Percentiles rank a stretch among this genome's conserved stretches.
Evolutionary conservation across 2,329 filamentous ascomycete species (phyloP).

Genomic region (Colletotrichum falcatum): DNA sequence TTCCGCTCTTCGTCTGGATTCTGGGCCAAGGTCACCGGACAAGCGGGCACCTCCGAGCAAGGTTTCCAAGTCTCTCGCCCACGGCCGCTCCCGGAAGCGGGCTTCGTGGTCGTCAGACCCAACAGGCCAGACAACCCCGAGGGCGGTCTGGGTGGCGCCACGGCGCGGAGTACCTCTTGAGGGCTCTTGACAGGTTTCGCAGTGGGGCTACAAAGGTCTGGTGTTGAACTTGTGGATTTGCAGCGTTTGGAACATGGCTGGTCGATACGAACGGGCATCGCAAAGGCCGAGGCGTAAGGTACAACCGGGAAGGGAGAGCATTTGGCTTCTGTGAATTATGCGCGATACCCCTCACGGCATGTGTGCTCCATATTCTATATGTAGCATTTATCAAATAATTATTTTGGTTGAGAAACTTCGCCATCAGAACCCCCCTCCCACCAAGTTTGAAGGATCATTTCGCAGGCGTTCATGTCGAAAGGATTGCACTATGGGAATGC

Average conservation of each 20-base stretch:
- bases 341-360: too few relatives aligned
- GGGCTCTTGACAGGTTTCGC: neutral
- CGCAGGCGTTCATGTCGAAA: too few relatives aligned
- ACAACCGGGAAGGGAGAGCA: neutral
- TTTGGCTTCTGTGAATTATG: neutral
- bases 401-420: neutral
- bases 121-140: conserved; percentile 15
- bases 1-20: conserved; percentile 26
- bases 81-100: conserved; percentile 2
- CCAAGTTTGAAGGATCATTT: neutral
- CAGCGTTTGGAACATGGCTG: neutral
- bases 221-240: neutral
- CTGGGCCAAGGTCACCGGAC: conserved; percentile 30
- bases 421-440: neutral
- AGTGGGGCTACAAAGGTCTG: too few relatives aligned
- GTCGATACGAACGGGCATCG: too few relatives aligned
- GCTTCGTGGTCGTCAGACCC: conserved; percentile 28
- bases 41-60: conserved; percentile 2
- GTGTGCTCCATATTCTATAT: neutral
- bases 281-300: neutral
- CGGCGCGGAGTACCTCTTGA: too few relatives aligned
- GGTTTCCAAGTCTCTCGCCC: conserved; percentile 26
- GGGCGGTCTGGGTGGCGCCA: neutral
- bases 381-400: neutral
- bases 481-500: neutral